Base-by-base conservation (phyloP, 2,329 filamentous ascomycete genomes). In the Peltaster fructicola region DNA sequence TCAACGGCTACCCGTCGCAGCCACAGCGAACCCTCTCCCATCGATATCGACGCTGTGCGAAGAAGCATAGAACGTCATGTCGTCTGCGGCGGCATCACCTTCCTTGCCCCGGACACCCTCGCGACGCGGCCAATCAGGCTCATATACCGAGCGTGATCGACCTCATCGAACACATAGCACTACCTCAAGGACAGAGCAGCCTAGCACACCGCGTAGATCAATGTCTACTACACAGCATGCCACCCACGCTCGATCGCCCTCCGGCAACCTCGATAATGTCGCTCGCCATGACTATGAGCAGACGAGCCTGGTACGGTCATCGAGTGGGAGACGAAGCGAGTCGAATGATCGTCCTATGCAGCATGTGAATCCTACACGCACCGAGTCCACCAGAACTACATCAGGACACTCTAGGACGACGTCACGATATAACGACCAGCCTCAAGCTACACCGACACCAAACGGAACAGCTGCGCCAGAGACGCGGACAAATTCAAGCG, bases 221-320 rank as follows among this genome's bases (percentile, higher is more conserved):
- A 41, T 42, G 25, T 50, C 48, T 14, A 41, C 46, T 17, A 41
- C 51, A 16, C 47, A 50, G 23, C 29, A 32, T 11, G 22, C 32
- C 17, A 32, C 37, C 10, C 50, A 40, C 39, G 39, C 36, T 31
- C 38, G 43, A 48, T 24, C 48, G 47, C 29, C 61, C 54, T 42
- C 58, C 52, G 39, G 48, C 50, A 53, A 56, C 21, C 54, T 69
- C 21, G 54, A 55, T 29, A 57, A 55, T 45, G 59, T 65, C 38
- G 58, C 61, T 29, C 69, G 74, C 43, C 63, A 73, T 50, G 78
- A 88, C 53, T 73, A 72, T 58, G 79, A 85, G 54, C 65, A 72
- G 40, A 60, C 64, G 41, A 73, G 73, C 57, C 51, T 77, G 56
- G 65, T 68, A 41, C 59, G 64, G 26, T 56, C 67, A 3, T 23